These are phyloP conservation scores for Cladorrhinum samala DNA, from an alignment of 495 filamentous ascomycete species.

Conservation along the genomic window DNA sequence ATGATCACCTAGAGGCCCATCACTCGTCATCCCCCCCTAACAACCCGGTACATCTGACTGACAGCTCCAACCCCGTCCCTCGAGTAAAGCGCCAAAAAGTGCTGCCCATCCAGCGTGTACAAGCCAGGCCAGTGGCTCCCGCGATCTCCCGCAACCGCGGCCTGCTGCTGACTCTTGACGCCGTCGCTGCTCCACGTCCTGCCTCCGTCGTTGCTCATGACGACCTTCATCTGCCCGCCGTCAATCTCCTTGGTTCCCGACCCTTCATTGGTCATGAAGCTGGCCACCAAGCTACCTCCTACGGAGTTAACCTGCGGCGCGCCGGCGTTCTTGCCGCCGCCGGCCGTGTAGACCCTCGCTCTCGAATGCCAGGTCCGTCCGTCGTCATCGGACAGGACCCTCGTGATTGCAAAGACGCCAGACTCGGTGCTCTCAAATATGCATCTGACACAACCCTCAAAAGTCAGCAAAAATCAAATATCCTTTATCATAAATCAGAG, in stretches of 20 bases:
- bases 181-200: constrained; percentile 7
- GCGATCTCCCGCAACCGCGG: constrained; percentile 30
- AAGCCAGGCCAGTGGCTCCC: constrained; percentile 40
- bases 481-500: too few relatives aligned
- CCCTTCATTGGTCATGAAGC: constrained; percentile 57
- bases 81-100: constrained; percentile 36
- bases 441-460: constrained; percentile 4
- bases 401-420: not conserved
- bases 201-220: not conserved
- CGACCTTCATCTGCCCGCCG: constrained; percentile 18
- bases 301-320: constrained; percentile 54
- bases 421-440: constrained; percentile 11
- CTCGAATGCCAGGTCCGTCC: constrained; percentile 8
- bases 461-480: too few relatives aligned
- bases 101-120: constrained; percentile 24
- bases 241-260: constrained; percentile 12
- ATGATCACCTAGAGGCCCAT: too few relatives aligned
- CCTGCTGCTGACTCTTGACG: not conserved
- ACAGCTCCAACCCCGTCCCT: constrained; percentile 29
- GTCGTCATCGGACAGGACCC: constrained; percentile 7
- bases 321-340: constrained; percentile 42
- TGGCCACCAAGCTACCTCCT: constrained; percentile 47
- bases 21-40: too few relatives aligned
- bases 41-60: constrained; percentile 19
- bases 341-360: constrained; percentile 40